Evolutionary conservation across 1,139 yeast species (phyloP), one percentile per base, ranked within the genome.

Genomic region (Suhomyces yuchorum): DNA sequence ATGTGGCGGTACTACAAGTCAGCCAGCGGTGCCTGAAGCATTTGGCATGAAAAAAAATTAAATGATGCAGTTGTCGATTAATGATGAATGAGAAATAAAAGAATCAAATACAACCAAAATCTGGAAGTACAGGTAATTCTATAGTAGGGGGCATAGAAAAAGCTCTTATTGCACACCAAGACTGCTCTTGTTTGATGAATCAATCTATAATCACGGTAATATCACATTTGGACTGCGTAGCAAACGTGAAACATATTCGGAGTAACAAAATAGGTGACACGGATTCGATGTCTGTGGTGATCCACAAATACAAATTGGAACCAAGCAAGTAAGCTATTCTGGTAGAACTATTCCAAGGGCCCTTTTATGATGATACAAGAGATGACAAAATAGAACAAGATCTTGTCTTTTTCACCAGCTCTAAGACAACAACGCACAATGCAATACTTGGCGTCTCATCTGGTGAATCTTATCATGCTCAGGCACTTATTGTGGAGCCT

Each of bases 401-500:
- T 14, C 18, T 30, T 14, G 18, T 14, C 34, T 15, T 14, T 14
- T 30, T 14, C 34, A 30, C 34, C 34, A 7, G 18, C 2, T 30
- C 12, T 3, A 30, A 15, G 17, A 14, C 34, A 15, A 5, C 12
- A 5, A 4, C 17, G 24, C 15, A 8, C 3, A 17, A 18, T 18
- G 28, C 26, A 37, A n/a, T 6, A 14, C 17, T 3, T n/a, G 28
- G 8, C 8, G 30, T 30, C 20, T 15, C 17, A 2, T 12, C 11
- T 5, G 33, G 41, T 26, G 41, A 11, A 11, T 24, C 14, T 12
- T 17, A 19, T 17, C 23, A 12, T 26, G 39, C 4, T 15, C 18
- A 22, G 39, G 39, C 30, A 15, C 24, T 43, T 46, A 46, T 14
- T 50, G 50, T 22, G 53, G 32, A 14, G 51, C 47, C 37, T 52